phyloP scores from a whole-genome alignment of 495 filamentous ascomycete species.

The Paragyromitra xinjiangensis region DNA sequence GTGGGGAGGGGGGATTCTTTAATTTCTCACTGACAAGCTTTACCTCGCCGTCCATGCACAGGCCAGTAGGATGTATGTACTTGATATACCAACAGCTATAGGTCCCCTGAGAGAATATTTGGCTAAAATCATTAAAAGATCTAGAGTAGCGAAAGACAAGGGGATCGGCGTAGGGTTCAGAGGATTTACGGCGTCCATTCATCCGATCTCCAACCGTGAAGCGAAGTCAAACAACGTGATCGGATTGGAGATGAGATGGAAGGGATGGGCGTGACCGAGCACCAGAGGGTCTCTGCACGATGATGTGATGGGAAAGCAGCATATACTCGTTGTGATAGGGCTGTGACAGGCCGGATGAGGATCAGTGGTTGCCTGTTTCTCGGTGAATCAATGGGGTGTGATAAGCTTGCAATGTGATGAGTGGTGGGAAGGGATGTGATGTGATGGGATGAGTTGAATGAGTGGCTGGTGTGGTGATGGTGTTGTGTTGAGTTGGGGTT shows the following conservation, averaged over 20 bases:
- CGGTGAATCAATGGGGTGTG: constrained; percentile 27
- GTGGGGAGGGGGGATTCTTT: constrained; percentile 25
- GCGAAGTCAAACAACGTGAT: constrained; percentile 35
- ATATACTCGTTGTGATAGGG: constrained; percentile 43
- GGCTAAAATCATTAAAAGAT: constrained; percentile 11
- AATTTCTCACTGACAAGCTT: constrained; percentile 29
- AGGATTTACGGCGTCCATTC: constrained; percentile 29
- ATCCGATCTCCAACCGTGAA: constrained; percentile 45
- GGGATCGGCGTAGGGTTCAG: constrained; percentile 40
- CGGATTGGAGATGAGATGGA: constrained; percentile 41
- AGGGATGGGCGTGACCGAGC: constrained; percentile 29
- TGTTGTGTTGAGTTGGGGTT: constrained; percentile 5
- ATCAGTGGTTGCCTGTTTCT: constrained; percentile 23
- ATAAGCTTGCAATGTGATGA: constrained; percentile 42
- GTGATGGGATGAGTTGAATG: constrained; percentile 41
- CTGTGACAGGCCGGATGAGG: constrained; percentile 12
- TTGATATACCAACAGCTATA: constrained; percentile 28
- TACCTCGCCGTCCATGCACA: constrained; percentile 33
- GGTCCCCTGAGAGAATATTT: constrained; percentile 24
- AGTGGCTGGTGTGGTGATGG: constrained; percentile 19
- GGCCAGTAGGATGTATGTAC: constrained; percentile 22
- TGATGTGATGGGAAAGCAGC: constrained; percentile 46
- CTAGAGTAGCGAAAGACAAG: constrained; percentile 15
- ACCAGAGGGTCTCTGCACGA: constrained; percentile 28
- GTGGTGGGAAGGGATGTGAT: constrained; percentile 36